phyloP scores from a whole-genome alignment of 225 moss, liverwort and hornwort genomes.

The Pseudisothecium myosuroides region DNA sequence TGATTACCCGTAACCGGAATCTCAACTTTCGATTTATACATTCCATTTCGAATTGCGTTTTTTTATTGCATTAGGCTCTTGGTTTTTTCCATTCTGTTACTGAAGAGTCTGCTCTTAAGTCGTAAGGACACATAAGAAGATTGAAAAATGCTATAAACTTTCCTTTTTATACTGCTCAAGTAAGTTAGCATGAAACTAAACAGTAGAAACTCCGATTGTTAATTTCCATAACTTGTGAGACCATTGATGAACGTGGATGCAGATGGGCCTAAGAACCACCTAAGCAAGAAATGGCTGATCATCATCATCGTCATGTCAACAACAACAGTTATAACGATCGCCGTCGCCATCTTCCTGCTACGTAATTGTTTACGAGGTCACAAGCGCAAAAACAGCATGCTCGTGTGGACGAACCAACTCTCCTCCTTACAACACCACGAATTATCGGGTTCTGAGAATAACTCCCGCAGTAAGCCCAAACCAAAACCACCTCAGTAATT shows the following conservation, averaged over 20 bases:
- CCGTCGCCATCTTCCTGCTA: background rate
- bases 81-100: background rate
- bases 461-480: background rate
- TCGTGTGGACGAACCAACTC: conserved; percentile 41
- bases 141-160: background rate
- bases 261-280: background rate
- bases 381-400: background rate
- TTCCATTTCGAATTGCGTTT: background rate
- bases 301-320: background rate
- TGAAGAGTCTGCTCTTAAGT: background rate
- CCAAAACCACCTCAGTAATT: too few relatives aligned
- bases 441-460: background rate
- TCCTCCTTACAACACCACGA: background rate
- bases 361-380: background rate
- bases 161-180: background rate
- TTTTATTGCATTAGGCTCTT: background rate
- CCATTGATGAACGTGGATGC: background rate
- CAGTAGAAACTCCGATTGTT: background rate
- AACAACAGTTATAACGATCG: background rate
- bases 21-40: background rate
- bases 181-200: too few relatives aligned
- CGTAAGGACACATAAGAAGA: background rate
- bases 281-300: background rate
- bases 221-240: background rate
- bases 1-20: background rate